Evolutionary conservation across 352 stramenopile genomes (phyloP).

Genomic region (Phytophthora hybrid): DNA sequence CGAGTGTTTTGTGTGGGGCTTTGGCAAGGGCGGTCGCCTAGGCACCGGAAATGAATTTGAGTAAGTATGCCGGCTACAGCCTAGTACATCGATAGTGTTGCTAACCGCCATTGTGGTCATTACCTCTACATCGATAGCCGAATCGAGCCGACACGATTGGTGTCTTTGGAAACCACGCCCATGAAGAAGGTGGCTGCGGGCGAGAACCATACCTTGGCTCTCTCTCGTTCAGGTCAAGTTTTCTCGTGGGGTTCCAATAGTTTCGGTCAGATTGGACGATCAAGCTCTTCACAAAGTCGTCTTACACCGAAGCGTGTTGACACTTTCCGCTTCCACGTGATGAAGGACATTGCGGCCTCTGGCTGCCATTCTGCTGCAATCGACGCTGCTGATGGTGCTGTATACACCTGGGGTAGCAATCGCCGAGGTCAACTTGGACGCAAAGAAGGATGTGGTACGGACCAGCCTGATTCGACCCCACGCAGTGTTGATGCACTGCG

Average conservation of each 20-base stretch:
- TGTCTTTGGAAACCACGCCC: constrained; percentile 58
- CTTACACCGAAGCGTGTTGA: constrained; percentile 80
- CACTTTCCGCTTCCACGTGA: constrained; percentile 60
- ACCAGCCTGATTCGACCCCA: constrained; percentile 67
- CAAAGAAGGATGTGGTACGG: constrained; percentile 76
- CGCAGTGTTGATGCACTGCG: constrained; percentile 69
- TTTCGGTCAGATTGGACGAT: constrained; percentile 80
- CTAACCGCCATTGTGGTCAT: constrained; percentile 9
- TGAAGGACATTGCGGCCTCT: constrained; percentile 75
- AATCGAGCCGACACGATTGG: constrained; percentile 66
- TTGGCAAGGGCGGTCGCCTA: constrained; percentile 81
- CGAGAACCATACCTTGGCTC: constrained; percentile 84
- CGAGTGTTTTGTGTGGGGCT: constrained; percentile 85
- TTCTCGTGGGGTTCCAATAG: constrained; percentile 89
- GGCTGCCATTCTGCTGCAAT: constrained; percentile 81
- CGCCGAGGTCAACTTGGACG: constrained; percentile 81
- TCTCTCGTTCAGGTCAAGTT: constrained; percentile 71
- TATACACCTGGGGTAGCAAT: constrained; percentile 88
- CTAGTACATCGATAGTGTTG: not conserved
- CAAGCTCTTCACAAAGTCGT: constrained; percentile 58
- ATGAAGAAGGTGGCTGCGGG: constrained; percentile 76
- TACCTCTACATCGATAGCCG: constrained; percentile 42
- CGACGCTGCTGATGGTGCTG: constrained; percentile 42
- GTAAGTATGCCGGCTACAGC: constrained; percentile 38
- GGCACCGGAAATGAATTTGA: constrained; percentile 83